These are phyloP conservation scores for Cryptococcus wingfieldii DNA, from an alignment of 1,284 basidiomycete genomes.

Conservation along the genomic window DNA sequence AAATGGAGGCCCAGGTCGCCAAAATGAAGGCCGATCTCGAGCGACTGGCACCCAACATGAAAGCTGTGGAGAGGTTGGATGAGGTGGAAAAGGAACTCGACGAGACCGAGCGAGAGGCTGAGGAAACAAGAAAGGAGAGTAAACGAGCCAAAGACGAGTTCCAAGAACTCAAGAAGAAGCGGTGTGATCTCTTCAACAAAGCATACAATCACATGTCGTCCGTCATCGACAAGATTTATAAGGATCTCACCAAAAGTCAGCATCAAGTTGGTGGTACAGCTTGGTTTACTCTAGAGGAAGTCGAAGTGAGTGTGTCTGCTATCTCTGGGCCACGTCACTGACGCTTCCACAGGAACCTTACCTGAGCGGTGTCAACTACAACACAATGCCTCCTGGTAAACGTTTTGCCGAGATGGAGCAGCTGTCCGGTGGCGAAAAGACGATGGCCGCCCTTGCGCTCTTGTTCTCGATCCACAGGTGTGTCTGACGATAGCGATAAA, in stretches of 20 bases:
- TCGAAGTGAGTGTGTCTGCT: conserved; percentile 60
- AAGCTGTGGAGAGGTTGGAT: conserved; percentile 88
- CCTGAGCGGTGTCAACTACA: conserved; percentile 90
- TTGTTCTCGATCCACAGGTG: conserved; percentile 94
- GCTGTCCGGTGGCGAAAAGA: conserved; percentile 96
- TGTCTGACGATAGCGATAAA: conserved; percentile 13
- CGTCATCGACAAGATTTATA: conserved; percentile 92
- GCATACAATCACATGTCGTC: conserved; percentile 95
- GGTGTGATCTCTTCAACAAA: conserved; percentile 86
- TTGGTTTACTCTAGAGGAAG: conserved; percentile 92
- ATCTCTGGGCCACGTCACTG: not conserved
- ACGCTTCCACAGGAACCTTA: conserved; percentile 79
- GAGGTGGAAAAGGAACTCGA: conserved; percentile 71
- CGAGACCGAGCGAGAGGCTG: conserved; percentile 57
- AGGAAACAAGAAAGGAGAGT: conserved; percentile 65
- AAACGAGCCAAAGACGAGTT: conserved; percentile 86
- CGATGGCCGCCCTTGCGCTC: conserved; percentile 90
- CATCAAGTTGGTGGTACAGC: conserved; percentile 81
- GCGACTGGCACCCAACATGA: conserved; percentile 92
- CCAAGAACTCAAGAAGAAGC: conserved; percentile 76
- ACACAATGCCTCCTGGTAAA: conserved; percentile 99
- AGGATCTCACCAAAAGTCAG: conserved; percentile 86
- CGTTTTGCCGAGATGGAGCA: conserved; percentile 99
- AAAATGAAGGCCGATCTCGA: conserved; percentile 81
- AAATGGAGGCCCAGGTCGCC: conserved; percentile 71